phyloP scores from a whole-genome alignment of 129 eudicot species.

The sunflower (Helianthus annuus) region HanXRQr2.0-SUNRISE NC_035439.2:142091493-142091992 shows the following conservation, averaged over 20 bases:
- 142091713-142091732: background rate
- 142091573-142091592: background rate
- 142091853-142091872: slow-evolving; percentile 36
- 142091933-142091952: slow-evolving; percentile 38
- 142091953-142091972: slow-evolving; percentile 34
- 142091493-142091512: too few species aligned
- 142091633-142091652: too few species aligned
- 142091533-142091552: too few species aligned
- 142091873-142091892: slow-evolving; percentile 46
- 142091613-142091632: too few species aligned
- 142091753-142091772: slow-evolving; percentile 23
- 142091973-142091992: slow-evolving; percentile 30
- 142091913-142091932: slow-evolving; percentile 9
- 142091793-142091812: slow-evolving; percentile 4
- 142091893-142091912: slow-evolving; percentile 28
- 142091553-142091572: too few species aligned
- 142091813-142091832: background rate
- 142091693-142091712: background rate
- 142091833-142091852: slow-evolving; percentile 28
- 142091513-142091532: too few species aligned
- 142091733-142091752: slow-evolving; percentile 16
- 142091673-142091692: background rate
- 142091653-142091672: background rate
- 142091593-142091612: too few species aligned
- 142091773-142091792: slow-evolving; percentile 41